Base-by-base conservation (phyloP, 495 filamentous ascomycete species). In the Penicillium macrosclerotiorum region DNA sequence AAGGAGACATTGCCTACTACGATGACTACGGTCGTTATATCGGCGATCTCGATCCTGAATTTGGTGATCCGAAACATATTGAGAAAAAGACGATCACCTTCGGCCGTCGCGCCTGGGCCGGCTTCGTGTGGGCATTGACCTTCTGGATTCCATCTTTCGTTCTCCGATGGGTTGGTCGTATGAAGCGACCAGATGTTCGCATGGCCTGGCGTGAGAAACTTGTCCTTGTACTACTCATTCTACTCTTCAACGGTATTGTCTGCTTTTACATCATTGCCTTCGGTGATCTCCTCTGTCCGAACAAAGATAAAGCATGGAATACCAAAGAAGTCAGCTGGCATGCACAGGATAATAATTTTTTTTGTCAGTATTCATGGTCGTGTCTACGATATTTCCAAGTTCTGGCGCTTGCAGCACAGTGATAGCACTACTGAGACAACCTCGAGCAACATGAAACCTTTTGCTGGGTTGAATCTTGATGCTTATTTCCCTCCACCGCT, bases 171-270 rank as follows among this genome's bases (percentile, higher is more conserved):
- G 54, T 97, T 49, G 93, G 93, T 13, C 85, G 93, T 14, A 98
- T 97, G 93, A 95, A 95, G 69, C 83, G 93, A 31, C 93, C 93
- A 1, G 93, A 98, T 68, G 88, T 98, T 31, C 86, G 93, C 1
- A 86, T 97, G 81, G 93, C 93, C 4, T 98, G 93, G 93, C 75
- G 92, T 61, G 93, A 98, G 56, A 98, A 98, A 67, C 27, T 98
- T 29, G 83, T 95, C 4, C 74, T 98, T 8, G 78, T 89, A 19
- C 67, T 85, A 24, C 46, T 96, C 45, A 97, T 98, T 49, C 60
- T 89, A 17, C 52, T 97, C 23, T 68, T 96, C 52, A 98, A 98
- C 63, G 92, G 67, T 11, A 61, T 81, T 30, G 80, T 98, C 49
- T 78, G 96, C 36, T 98, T 98, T 70, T 95, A 88, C 75, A 96